Evolutionary conservation across 2,329 filamentous ascomycete species (phyloP), one percentile per base, ranked within the genome.

Genomic region (Hypoxylon sp.): DNA sequence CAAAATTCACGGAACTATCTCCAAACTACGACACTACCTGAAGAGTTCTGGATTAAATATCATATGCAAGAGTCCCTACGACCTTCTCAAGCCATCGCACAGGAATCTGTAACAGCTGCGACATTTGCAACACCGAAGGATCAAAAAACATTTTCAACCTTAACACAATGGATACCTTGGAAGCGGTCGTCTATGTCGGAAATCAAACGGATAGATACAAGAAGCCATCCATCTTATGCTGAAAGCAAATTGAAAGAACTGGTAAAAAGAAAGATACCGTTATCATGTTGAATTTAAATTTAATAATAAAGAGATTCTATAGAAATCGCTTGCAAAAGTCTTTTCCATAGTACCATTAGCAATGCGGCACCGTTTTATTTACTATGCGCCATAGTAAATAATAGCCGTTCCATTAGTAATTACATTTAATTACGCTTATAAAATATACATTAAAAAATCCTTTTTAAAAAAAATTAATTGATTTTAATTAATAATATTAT

Each of bases 241-340:
- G 85, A 87, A 72, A 84, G 85, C 1, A 87, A 82, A 56, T 75
- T 89, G 20, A 79, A 84, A 56, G 80, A 85, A 43, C 72, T 89
- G 17, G 74, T 89, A 10, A 83, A 78, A 65, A 72, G 73, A 5
- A 73, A 74, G 3, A 74, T 4, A n/a, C 6, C 37, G 37, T 41
- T 50, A 5, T 11, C 32, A 15, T 50, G 15, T 37, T 1, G 17
- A 39, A 11, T 37, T 46, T 26, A 48, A 20, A 53, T n/a, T n/a
- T n/a, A n/a, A n/a, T n/a, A n/a, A n/a, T n/a, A n/a, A n/a, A n/a
- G n/a, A n/a, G n/a, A n/a, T n/a, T n/a, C n/a, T n/a, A n/a, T n/a
- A n/a, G n/a, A n/a, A n/a, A n/a, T n/a, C n/a, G n/a, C n/a, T n/a
- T n/a, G n/a, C n/a, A n/a, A n/a, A n/a, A n/a, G n/a, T n/a, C n/a